Percentiles rank a stretch among this genome's conserved stretches.
These are phyloP conservation scores for Talinum fruticosum DNA, from an alignment of 148 eudicot species.

Conservation along the genomic window DNA sequence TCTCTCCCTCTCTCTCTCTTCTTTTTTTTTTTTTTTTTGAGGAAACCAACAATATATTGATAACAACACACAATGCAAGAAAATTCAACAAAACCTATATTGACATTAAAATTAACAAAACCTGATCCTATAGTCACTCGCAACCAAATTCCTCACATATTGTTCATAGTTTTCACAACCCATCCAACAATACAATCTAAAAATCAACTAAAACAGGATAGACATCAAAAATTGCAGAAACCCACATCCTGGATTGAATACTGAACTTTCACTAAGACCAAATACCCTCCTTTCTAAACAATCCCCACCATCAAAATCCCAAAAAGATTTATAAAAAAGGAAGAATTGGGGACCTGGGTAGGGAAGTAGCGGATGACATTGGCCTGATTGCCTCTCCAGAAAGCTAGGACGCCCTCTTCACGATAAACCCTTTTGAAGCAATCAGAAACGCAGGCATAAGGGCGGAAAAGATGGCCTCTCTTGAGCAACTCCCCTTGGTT, in stretches of 20 bases:
- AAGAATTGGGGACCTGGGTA: conserved; percentile 57
- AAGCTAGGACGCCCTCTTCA: conserved; percentile 72
- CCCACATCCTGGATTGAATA: conserved; percentile 7
- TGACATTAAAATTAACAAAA: conserved; percentile 4
- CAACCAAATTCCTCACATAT: neutral
- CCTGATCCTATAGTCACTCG: neutral
- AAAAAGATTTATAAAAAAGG: neutral
- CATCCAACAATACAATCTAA: neutral
- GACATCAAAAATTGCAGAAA: conserved; percentile 1
- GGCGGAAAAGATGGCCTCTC: conserved; percentile 59
- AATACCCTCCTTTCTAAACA: too few relatives aligned
- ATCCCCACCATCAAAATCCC: conserved; percentile 1
- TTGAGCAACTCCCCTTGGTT: conserved; percentile 85
- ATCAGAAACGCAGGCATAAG: conserved; percentile 63
- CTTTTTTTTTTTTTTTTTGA: too few relatives aligned
- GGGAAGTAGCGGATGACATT: conserved; percentile 94
- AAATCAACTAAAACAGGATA: neutral
- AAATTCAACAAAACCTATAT: neutral
- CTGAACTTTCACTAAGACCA: neutral
- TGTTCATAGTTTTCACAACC: neutral
- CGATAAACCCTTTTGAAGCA: conserved; percentile 64
- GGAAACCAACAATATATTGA: too few relatives aligned
- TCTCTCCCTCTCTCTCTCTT: too few relatives aligned
- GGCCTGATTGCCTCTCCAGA: conserved; percentile 98
- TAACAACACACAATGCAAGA: neutral